Evolutionary conservation across 371 early-diverging fungal genomes (phyloP).

Genomic region (Apophysomyces trapeziformis): DNA sequence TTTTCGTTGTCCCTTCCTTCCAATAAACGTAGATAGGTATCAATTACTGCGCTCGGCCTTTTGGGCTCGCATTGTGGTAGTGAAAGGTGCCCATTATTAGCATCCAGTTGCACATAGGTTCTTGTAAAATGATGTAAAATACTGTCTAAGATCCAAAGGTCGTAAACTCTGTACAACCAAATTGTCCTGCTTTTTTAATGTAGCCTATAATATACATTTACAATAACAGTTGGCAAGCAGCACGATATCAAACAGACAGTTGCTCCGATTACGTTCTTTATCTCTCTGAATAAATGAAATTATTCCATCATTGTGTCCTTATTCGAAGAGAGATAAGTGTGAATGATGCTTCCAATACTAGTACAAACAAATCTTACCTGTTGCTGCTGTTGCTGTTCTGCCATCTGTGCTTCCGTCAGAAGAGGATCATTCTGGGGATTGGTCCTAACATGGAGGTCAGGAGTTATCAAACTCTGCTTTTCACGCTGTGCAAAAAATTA

Average conservation of each 20-base stretch:
- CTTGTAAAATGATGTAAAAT: too few relatives aligned
- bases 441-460: slow-evolving; percentile 5
- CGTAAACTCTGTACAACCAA: too few relatives aligned
- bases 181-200: too few relatives aligned
- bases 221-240: neutral
- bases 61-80: too few relatives aligned
- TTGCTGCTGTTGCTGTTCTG: slow-evolving; percentile 3
- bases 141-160: too few relatives aligned
- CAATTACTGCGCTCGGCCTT: too few relatives aligned
- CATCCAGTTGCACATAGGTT: too few relatives aligned
- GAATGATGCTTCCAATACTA: neutral
- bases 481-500: neutral
- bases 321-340: neutral
- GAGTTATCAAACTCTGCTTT: neutral
- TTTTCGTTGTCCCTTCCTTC: too few relatives aligned
- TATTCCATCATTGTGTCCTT: slow-evolving; percentile 7
- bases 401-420: slow-evolving; percentile 15
- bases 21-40: too few relatives aligned
- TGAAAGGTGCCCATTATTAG: too few relatives aligned
- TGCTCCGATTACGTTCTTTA: neutral
- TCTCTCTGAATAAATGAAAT: neutral
- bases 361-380: neutral
- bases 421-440: slow-evolving; percentile 33
- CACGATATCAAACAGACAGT: neutral
- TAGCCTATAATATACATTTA: neutral